These are phyloP conservation scores for Lecanosticta acicola DNA, from an alignment of 2,329 filamentous ascomycete genomes.

Conservation along the genomic window DNA sequence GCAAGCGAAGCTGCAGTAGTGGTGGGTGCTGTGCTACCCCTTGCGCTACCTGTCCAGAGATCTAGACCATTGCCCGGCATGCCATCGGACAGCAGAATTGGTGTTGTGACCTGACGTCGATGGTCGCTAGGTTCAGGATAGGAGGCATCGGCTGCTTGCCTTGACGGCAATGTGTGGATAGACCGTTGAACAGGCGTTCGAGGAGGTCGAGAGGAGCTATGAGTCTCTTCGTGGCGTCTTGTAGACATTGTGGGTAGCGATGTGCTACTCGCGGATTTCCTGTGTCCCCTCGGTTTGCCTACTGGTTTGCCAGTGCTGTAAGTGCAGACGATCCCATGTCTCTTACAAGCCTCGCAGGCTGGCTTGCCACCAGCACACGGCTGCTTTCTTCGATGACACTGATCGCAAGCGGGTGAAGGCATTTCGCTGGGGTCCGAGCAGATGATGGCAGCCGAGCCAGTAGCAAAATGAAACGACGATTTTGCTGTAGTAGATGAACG, in stretches of 20 bases:
- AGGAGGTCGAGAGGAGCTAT: neutral
- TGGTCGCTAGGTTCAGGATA: neutral
- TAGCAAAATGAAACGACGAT: too few relatives aligned
- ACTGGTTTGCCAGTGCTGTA: slow-evolving; percentile 10
- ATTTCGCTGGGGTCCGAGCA: neutral
- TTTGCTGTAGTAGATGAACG: neutral
- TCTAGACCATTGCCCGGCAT: too few relatives aligned
- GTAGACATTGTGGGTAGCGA: neutral
- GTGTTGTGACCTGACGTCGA: too few relatives aligned
- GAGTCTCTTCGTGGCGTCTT: neutral
- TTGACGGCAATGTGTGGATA: too few relatives aligned
- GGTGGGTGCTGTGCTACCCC: too few relatives aligned
- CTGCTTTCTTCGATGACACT: slow-evolving; percentile 6
- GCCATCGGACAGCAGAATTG: too few relatives aligned
- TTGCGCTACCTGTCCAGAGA: too few relatives aligned
- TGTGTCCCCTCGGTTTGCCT: slow-evolving; percentile 10
- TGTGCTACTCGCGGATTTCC: slow-evolving; percentile 1
- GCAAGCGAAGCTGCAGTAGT: too few relatives aligned
- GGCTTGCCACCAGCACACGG: slow-evolving; percentile 6
- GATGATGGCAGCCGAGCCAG: neutral
- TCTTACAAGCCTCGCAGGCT: slow-evolving; percentile 3
- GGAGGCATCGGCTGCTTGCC: too few relatives aligned
- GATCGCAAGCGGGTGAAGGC: slow-evolving; percentile 11
- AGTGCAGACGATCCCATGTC: slow-evolving; percentile 3
- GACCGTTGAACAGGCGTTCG: too few relatives aligned